A percentile compares a stretch with the other conserved stretches of the same genome.
These are phyloP conservation scores for Cephalotrichum gorgonifer DNA, from an alignment of 2,329 filamentous ascomycete species.

Conservation along the genomic window DNA sequence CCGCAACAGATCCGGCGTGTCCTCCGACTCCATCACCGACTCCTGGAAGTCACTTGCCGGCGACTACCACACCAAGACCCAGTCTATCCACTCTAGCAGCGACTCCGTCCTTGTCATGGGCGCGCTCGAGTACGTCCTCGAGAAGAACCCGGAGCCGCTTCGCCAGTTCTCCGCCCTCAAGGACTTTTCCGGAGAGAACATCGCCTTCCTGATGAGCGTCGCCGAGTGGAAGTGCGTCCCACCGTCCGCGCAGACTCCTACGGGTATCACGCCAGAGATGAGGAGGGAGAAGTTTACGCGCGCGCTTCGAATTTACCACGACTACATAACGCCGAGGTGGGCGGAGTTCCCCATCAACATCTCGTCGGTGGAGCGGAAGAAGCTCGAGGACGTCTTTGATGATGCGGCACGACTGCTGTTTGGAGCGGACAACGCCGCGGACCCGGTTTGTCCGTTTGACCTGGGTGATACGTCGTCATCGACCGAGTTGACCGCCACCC, in stretches of 20 bases:
- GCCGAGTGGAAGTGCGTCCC: constrained; percentile 41
- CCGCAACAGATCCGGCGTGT: constrained; percentile 24
- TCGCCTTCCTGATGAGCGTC: constrained; percentile 52
- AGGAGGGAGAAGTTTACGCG: constrained; percentile 34
- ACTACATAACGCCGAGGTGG: constrained; percentile 48
- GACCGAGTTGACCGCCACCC: background rate
- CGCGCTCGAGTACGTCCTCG: constrained; percentile 51
- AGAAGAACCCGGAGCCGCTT: constrained; percentile 47
- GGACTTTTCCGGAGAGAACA: constrained; percentile 63
- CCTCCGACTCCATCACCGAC: constrained; percentile 14
- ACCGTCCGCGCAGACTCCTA: constrained; percentile 13
- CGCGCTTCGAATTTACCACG: constrained; percentile 50
- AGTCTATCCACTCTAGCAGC: constrained; percentile 16
- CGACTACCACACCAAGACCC: constrained; percentile 18
- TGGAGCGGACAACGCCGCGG: constrained; percentile 25
- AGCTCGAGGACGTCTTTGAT: constrained; percentile 47
- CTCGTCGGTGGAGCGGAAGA: constrained; percentile 42
- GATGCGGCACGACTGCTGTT: constrained; percentile 34
- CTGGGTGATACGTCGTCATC: constrained; percentile 1
- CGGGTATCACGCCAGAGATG: background rate
- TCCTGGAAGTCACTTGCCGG: constrained; percentile 22
- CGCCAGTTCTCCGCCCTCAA: constrained; percentile 53
- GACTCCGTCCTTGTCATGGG: constrained; percentile 47
- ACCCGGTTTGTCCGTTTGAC: constrained; percentile 34
- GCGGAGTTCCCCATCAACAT: constrained; percentile 61